Conservation (phyloP, 1,139 yeast genomes). For the Komagataea norvegica region DNA sequence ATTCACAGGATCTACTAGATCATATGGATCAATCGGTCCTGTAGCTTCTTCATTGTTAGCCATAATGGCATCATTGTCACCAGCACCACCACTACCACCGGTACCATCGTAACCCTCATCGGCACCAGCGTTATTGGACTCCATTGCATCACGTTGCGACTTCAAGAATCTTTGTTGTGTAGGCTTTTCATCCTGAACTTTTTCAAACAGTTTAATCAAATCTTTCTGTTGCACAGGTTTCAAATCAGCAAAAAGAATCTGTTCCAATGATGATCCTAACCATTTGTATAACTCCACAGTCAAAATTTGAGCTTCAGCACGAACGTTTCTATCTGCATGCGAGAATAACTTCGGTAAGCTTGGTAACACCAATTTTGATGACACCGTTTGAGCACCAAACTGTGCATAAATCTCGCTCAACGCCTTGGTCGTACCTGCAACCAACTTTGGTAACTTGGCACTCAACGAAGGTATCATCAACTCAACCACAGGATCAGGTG, state of each 20-base stretch:
- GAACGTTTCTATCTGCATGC: constrained; percentile 84
- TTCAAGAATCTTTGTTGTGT: constrained; percentile 55
- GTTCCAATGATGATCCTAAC: constrained; percentile 65
- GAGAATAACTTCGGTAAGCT: constrained; percentile 65
- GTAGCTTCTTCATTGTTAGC: constrained; percentile 31
- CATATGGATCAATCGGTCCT: constrained; percentile 45
- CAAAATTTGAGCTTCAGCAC: constrained; percentile 71
- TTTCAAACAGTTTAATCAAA: constrained; percentile 61
- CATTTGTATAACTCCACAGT: constrained; percentile 71
- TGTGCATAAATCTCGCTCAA: constrained; percentile 50
- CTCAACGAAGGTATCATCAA: constrained; percentile 57
- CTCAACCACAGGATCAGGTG: constrained; percentile 64
- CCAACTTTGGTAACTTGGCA: constrained; percentile 73
- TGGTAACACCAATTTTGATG: constrained; percentile 57
- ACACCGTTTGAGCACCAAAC: constrained; percentile 69
- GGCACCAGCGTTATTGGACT: too few relatives aligned
- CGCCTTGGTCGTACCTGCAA: constrained; percentile 61
- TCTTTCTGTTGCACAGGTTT: constrained; percentile 94
- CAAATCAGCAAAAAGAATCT: constrained; percentile 59
- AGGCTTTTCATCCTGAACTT: constrained; percentile 41
- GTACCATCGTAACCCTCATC: constrained; percentile 19
- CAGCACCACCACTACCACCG: constrained; percentile 18
- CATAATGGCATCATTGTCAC: constrained; percentile 43
- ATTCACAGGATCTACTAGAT: constrained; percentile 52
- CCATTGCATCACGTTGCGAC: constrained; percentile 41